Evolutionary conservation across 768 basidiomycete species (phyloP), one percentile per base, ranked within the genome.

Genomic region (Sporobolomyces roseus): DNA sequence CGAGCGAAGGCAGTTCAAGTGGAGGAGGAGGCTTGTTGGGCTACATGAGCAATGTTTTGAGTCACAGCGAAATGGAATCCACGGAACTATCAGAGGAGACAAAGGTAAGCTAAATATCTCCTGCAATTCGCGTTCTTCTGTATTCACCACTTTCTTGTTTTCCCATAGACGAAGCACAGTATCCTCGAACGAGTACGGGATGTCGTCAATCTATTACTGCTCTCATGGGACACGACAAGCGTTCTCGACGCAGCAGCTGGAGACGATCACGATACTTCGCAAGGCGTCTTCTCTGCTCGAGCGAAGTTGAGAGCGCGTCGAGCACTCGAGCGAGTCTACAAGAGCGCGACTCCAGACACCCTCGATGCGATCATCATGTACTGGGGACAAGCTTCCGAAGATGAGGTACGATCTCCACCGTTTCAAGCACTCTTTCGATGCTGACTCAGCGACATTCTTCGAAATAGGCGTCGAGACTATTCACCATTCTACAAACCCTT

Each of bases 41-140:
- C 13, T 89, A 91, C 74, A 88, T 99, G 59, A 93, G 92, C 2
- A 90, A 86, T 63, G 93, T 97, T 3, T 93, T 99, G 75, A 85
- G 88, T 48, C 85, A 86, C 0, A 90, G 92, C n/a, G 83, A 80
- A 41, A 53, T 69, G 23, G 71, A 66, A 36, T 21, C 66, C 23
- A 25, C 55, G 2, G 64, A 66, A 3, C 17, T 69, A 2, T 51
- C 63, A 2, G 71, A 73, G 21, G 61, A 63, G 52, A 51, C 64
- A 23, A 62, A 66, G 54, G 70, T 71, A 25, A 36, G 70, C 38
- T 17, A 17, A 41, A 41, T 41, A 9, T 41, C 17, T 41, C 38
- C 38, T 41, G 17, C 10, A 9, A 41, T 17, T 41, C 10, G 10
- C 38, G 38, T 17, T 41, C 17, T 41, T 41, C 38, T 41, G 9